Conservation (phyloP, 352 stramenopile species). For the Phytophthora ohioensis region DNA sequence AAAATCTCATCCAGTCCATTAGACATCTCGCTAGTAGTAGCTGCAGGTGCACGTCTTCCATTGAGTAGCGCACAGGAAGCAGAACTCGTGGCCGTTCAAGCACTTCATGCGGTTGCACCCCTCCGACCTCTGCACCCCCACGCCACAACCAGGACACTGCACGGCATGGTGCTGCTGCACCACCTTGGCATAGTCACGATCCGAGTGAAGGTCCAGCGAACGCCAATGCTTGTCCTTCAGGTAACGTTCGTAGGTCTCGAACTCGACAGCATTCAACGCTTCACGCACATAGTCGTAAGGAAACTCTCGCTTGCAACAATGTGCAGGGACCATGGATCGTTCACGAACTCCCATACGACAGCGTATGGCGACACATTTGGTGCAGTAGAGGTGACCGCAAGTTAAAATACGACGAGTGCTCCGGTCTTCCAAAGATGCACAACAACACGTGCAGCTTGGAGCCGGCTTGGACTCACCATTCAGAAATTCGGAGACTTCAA, state of each 20-base stretch:
- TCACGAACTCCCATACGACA: slow-evolving; percentile 65
- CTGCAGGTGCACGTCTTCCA: slow-evolving; percentile 56
- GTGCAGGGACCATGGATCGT: slow-evolving; percentile 63
- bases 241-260: slow-evolving; percentile 61
- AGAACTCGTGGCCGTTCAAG: slow-evolving; percentile 72
- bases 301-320: slow-evolving; percentile 80
- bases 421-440: slow-evolving; percentile 26
- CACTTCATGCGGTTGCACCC: slow-evolving; percentile 76
- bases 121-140: slow-evolving; percentile 58
- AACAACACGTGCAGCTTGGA: slow-evolving; percentile 53
- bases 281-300: slow-evolving; percentile 68
- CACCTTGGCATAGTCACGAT: slow-evolving; percentile 65
- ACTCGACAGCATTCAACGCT: slow-evolving; percentile 40
- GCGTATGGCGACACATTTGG: slow-evolving; percentile 55
- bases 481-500: slow-evolving; percentile 10
- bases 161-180: slow-evolving; percentile 43
- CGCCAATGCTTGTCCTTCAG: slow-evolving; percentile 62
- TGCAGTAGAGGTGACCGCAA: slow-evolving; percentile 76
- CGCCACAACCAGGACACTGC: slow-evolving; percentile 77
- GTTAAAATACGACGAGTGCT: slow-evolving; percentile 41
- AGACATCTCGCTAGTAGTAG: no score
- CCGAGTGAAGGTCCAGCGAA: slow-evolving; percentile 55
- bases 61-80: slow-evolving; percentile 46
- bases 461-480: slow-evolving; percentile 47
- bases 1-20: no score